Base-by-base conservation (phyloP, 495 filamentous ascomycete species). In the Talaromyces ruber region DNA sequence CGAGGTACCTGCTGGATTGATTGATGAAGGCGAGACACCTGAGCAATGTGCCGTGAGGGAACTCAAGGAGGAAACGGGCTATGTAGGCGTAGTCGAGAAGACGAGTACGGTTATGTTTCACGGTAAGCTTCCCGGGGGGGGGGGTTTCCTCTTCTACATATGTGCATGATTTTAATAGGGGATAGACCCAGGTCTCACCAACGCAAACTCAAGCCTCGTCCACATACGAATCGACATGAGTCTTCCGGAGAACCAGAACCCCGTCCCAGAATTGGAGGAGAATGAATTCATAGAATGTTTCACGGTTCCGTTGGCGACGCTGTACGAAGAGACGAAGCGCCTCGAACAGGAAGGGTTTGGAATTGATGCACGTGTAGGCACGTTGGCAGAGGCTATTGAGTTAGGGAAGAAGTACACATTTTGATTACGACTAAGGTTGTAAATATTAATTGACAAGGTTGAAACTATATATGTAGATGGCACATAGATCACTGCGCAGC, bases 51-150 rank as follows among this genome's bases (percentile, higher is more conserved):
- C 93, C 7, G 80, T 96, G 14, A 79, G 93, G n/a, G 93, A 97
- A 69, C 79, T 98, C 63, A 91, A 85, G 65, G 94, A 98, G 73
- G 94, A 98, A 74, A 97, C 94, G 0, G 94, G 94, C 5, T 97
- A 94, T 70, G 82, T 91, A 30, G 92, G 88, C 18, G 79, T 84
- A 34, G 85, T 82, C 1, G 73, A 81, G 47, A 80, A 88, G 70
- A 83, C 82, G 8, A 90, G 87, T 61, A 84, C 87, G 29, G 73
- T 95, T 21, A 93, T 95, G 90, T 95, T 88, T 61, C 93, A 94
- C 69, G 91, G 89, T 88, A 70, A n/a, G 57, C 79, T 71, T 39
- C 50, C 26, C 30, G n/a, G n/a, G n/a, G n/a, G n/a, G n/a, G n/a
- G n/a, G n/a, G n/a, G n/a, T 16, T 53, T 18, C 16, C 39, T n/a